Percentiles rank a stretch among this genome's conserved stretches.
Conservation (phyloP, 208 protist genomes). For the Polymyxa betae region DNA sequence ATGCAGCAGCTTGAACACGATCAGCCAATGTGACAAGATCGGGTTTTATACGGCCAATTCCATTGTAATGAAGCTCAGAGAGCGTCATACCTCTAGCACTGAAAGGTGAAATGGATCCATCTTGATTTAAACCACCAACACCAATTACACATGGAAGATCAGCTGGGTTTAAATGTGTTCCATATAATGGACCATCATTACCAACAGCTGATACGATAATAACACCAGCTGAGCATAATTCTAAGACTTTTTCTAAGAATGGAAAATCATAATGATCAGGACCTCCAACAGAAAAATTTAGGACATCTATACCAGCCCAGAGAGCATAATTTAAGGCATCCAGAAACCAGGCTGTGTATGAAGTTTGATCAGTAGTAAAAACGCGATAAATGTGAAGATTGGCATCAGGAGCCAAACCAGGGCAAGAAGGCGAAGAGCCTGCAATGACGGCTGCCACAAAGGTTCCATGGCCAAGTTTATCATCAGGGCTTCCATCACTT, state of each 20-base stretch:
- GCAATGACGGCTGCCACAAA: slow-evolving; percentile 90
- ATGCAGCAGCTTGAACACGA: slow-evolving; percentile 64
- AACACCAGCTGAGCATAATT: slow-evolving; percentile 82
- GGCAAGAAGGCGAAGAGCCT: slow-evolving; percentile 73
- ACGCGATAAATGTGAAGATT: slow-evolving; percentile 87
- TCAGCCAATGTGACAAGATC: slow-evolving; percentile 78
- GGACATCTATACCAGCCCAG: slow-evolving; percentile 76
- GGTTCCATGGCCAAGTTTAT: slow-evolving; percentile 89
- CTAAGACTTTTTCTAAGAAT: slow-evolving; percentile 85
- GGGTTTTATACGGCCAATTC: slow-evolving; percentile 91
- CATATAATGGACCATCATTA: slow-evolving; percentile 91
- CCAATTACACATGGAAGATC: slow-evolving; percentile 91
- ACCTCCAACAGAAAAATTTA: slow-evolving; percentile 95
- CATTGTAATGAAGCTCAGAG: slow-evolving; percentile 55
- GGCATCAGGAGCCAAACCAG: slow-evolving; percentile 88
- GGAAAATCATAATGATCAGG: slow-evolving; percentile 87
- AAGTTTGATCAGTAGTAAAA: slow-evolving; percentile 80
- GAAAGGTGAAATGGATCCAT: slow-evolving; percentile 78
- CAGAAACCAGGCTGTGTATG: slow-evolving; percentile 88
- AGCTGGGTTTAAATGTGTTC: slow-evolving; percentile 90
- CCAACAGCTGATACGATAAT: slow-evolving; percentile 92
- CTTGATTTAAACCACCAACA: slow-evolving; percentile 55
- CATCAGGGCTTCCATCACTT: slow-evolving; percentile 73
- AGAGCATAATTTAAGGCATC: slow-evolving; percentile 91
- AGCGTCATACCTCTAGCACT: slow-evolving; percentile 78